Conservation (phyloP, 768 basidiomycete species). For the Tricholoma saponaceum region DNA sequence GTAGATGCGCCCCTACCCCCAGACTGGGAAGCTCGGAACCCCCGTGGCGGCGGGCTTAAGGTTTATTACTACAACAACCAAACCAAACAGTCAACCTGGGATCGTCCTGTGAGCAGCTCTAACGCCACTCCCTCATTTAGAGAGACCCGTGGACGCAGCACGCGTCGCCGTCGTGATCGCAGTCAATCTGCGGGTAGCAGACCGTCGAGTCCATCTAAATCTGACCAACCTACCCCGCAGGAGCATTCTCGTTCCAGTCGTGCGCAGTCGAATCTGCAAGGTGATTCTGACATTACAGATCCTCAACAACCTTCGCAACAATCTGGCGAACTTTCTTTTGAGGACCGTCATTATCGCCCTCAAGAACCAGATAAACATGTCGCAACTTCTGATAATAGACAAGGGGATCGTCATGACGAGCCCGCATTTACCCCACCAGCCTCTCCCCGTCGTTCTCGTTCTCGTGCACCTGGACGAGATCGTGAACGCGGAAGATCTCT, state of each 20-base stretch:
- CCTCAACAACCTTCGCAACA: constrained; percentile 11
- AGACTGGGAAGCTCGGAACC: constrained; percentile 56
- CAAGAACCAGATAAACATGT: constrained; percentile 20
- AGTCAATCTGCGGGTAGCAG: constrained; percentile 21
- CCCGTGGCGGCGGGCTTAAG: constrained; percentile 42
- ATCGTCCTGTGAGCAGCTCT: constrained; percentile 37
- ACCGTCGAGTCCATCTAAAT: constrained; percentile 19
- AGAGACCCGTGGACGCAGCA: constrained; percentile 19
- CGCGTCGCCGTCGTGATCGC: constrained; percentile 21
- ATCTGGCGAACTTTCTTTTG: constrained; percentile 38
- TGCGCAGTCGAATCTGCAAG: constrained; percentile 8
- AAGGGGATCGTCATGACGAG: constrained; percentile 13
- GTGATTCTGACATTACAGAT: constrained; percentile 16
- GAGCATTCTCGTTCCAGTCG: constrained; percentile 16
- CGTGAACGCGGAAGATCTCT: constrained; percentile 27
- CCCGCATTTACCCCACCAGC: constrained; percentile 19
- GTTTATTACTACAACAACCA: constrained; percentile 56
- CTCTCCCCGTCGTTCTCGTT: constrained; percentile 23
- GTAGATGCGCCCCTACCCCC: constrained; percentile 41
- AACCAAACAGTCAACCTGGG: constrained; percentile 59
- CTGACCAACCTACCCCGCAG: constrained; percentile 28
- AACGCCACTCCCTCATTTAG: constrained; percentile 19
- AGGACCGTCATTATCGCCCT: constrained; percentile 68
- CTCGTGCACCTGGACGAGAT: constrained; percentile 14
- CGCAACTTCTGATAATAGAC: constrained; percentile 22